Base-by-base conservation (phyloP, 768 basidiomycete species). In the Trametes sanguinea region DNA sequence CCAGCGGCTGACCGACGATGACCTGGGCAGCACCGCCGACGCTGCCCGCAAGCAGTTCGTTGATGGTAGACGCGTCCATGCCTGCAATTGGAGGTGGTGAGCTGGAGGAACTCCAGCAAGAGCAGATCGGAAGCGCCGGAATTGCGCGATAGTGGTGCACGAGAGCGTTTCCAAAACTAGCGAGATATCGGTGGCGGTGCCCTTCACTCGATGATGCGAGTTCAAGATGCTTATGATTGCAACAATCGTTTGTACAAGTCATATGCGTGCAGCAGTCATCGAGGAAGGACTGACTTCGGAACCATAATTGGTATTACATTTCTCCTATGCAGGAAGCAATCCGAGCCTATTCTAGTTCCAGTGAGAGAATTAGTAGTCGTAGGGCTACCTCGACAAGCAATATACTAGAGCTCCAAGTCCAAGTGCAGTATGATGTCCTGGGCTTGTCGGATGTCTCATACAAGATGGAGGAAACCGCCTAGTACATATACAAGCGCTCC, bases 1-100 rank as follows among this genome's bases (percentile, higher is more conserved):
- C 93, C 30, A 95, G 79, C 1, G 92, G 93, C 67, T 96, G 95
- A 2, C 95, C 94, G n/a, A 95, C 90, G 10, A 98, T 78, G 11
- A 98, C 95, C 69, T 98, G 96, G 0, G 92, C 88, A 2, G 94
- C 94, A n/a, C 96, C 96, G 35, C 87, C 95, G 6, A 93, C 83
- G 72, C 90, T 92, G 5, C 95, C 95, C 0, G 95, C 90, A 27
- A 95, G 74, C 32, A 98, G 84, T 70, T 93, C 92, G 67, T 94
- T 92, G 42, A 88, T 70, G 0, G 89, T 92, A 47, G 82, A 76
- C n/a, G 83, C 73, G 50, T 72, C 69, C 67, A 72, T 69, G 9
- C 9, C 13, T 13, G 14, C 39, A 29, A 30, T 3, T n/a, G 33
- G 17, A 37, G 16, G 6, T 16, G 22, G 17, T 14, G 48, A 43